Percentiles rank a stretch among this genome's conserved stretches.
Conservation (phyloP, 208 protist genomes). For the Borovskyia barvae region DNA sequence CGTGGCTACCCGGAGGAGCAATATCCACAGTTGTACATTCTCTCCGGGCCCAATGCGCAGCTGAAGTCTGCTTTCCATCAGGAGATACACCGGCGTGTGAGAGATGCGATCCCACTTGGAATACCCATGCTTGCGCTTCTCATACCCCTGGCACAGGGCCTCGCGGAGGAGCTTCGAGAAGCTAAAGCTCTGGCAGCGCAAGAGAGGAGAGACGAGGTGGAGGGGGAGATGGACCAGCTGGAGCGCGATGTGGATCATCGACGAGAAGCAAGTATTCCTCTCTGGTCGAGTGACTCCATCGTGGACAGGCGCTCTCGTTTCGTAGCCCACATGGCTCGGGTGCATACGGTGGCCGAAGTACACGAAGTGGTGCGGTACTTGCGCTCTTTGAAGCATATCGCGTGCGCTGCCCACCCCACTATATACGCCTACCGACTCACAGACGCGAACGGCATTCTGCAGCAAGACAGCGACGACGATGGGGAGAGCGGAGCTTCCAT, state of each 20-base stretch:
- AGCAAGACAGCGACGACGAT: constrained; percentile 93
- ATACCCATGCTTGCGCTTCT: constrained; percentile 59
- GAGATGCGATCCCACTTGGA: constrained; percentile 58
- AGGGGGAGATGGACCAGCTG: constrained; percentile 16
- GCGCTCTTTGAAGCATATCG: constrained; percentile 57
- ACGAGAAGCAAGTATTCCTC: constrained; percentile 25
- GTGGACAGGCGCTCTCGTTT: constrained; percentile 86
- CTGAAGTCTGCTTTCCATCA: constrained; percentile 38
- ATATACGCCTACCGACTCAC: constrained; percentile 94
- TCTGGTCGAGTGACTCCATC: constrained; percentile 62
- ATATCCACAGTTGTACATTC: constrained; percentile 56
- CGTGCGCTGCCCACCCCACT: constrained; percentile 84
- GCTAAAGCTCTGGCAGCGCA: constrained; percentile 18
- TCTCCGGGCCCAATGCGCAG: constrained; percentile 55
- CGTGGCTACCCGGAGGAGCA: constrained; percentile 59
- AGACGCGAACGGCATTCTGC: constrained; percentile 53
- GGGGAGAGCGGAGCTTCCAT: constrained; percentile 87
- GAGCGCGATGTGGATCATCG: constrained; percentile 21
- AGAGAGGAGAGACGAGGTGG: constrained; percentile 14
- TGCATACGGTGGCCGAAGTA: constrained; percentile 53
- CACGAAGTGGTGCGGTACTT: constrained; percentile 55
- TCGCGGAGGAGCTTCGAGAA: constrained; percentile 55
- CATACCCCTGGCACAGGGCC: constrained; percentile 49
- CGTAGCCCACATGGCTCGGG: constrained; percentile 78
- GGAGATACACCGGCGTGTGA: constrained; percentile 39